A percentile compares a stretch with the other conserved stretches of the same genome.
phyloP scores from a whole-genome alignment of 139 green algal genomes.

The Chlamydomonas sphaeroides region DNA sequence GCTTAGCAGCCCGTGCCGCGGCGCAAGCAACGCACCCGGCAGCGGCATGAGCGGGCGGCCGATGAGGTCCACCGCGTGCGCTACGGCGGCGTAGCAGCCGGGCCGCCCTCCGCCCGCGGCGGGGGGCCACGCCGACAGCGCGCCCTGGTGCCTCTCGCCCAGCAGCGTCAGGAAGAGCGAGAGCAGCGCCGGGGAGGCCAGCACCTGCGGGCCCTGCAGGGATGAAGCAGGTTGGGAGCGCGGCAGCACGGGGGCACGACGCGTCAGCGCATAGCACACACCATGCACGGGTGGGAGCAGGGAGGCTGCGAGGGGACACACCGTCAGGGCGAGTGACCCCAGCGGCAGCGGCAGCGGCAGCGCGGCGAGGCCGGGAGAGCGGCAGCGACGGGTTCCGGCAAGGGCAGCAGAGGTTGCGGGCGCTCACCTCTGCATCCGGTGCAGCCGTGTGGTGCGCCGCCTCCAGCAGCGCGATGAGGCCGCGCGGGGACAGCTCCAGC shows the following conservation, averaged over 20 bases:
- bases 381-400: too few relatives aligned
- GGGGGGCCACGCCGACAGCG: constrained; percentile 54
- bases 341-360: too few relatives aligned
- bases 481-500: constrained; percentile 72
- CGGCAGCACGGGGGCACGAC: too few relatives aligned
- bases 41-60: constrained; percentile 26
- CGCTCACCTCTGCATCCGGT: constrained; percentile 48
- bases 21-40: constrained; percentile 37
- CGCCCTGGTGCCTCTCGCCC: constrained; percentile 53
- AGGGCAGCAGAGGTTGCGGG: too few relatives aligned
- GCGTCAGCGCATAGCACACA: too few relatives aligned
- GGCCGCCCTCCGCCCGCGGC: constrained; percentile 40
- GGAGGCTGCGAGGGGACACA: too few relatives aligned
- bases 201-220: constrained; percentile 35
- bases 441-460: constrained; percentile 44
- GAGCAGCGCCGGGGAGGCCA: constrained; percentile 56
- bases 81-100: constrained; percentile 10
- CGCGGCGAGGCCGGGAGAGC: too few relatives aligned
- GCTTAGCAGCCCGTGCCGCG: too few relatives aligned
- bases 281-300: too few relatives aligned
- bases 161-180: constrained; percentile 61
- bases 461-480: constrained; percentile 61
- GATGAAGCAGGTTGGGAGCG: too few relatives aligned
- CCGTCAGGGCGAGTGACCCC: too few relatives aligned
- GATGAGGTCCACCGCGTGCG: constrained; percentile 42